A percentile compares a stretch with the other conserved stretches of the same genome.
phyloP scores from a whole-genome alignment of 2,329 filamentous ascomycete genomes.

The Aspergillus costaricaensis region DNA sequence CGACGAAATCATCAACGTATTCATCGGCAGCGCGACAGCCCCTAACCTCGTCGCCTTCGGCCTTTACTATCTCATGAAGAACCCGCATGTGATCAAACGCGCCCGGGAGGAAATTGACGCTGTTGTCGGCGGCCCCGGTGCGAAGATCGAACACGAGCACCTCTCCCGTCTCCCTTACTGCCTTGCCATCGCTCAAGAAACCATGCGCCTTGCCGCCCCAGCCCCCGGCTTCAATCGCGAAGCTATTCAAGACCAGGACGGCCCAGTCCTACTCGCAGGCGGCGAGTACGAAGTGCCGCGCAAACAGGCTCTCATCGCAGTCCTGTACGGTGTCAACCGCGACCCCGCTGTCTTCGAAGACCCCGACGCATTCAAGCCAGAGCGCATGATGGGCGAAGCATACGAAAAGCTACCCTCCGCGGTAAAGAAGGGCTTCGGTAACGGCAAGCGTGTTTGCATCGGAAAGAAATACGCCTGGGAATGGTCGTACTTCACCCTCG shows the following conservation, averaged over 20 bases:
- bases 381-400: slow-evolving; percentile 70
- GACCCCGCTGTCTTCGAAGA: slow-evolving; percentile 67
- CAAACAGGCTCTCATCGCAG: slow-evolving; percentile 53
- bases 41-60: slow-evolving; percentile 66
- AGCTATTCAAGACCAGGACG: slow-evolving; percentile 48
- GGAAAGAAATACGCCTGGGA: slow-evolving; percentile 74
- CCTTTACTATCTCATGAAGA: slow-evolving; percentile 65
- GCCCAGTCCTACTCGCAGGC: slow-evolving; percentile 52
- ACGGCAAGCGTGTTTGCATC: slow-evolving; percentile 70
- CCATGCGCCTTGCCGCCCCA: slow-evolving; percentile 63
- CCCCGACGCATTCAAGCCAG: slow-evolving; percentile 66
- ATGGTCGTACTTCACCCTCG: slow-evolving; percentile 64
- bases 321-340: slow-evolving; percentile 61
- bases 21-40: slow-evolving; percentile 69
- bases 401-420: slow-evolving; percentile 66
- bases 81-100: slow-evolving; percentile 60
- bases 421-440: slow-evolving; percentile 72
- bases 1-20: slow-evolving; percentile 69
- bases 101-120: slow-evolving; percentile 69
- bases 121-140: slow-evolving; percentile 25
- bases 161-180: slow-evolving; percentile 67
- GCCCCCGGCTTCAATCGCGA: slow-evolving; percentile 61
- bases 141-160: slow-evolving; percentile 50
- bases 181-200: slow-evolving; percentile 66
- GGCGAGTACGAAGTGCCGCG: slow-evolving; percentile 64